Evolutionary conservation across 768 basidiomycete genomes (phyloP).

Genomic region (Kwoniella bestiolae): DNA sequence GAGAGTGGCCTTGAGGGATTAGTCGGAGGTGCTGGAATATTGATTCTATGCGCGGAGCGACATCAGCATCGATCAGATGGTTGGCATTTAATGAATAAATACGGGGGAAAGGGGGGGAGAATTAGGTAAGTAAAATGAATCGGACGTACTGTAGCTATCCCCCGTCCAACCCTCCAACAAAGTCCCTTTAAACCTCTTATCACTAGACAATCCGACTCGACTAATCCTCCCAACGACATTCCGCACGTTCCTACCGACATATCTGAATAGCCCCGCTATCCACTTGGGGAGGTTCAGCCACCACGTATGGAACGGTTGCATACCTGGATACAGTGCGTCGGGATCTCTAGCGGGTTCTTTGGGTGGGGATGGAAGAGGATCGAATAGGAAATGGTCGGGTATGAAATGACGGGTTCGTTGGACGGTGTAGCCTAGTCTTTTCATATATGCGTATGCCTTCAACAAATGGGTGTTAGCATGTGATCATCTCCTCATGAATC

Average conservation of each 20-base stretch:
- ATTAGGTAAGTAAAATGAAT: too few relatives aligned
- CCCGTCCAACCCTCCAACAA: conserved; percentile 31
- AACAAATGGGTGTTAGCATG: too few relatives aligned
- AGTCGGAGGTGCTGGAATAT: conserved; percentile 74
- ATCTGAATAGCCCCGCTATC: conserved; percentile 13
- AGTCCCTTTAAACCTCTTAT: conserved; percentile 18
- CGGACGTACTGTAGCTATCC: conserved; percentile 23
- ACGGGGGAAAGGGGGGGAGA: too few relatives aligned
- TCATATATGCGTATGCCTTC: conserved; percentile 92
- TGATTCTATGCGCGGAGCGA: conserved; percentile 61
- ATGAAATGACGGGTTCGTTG: conserved; percentile 68
- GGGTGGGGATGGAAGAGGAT: neutral
- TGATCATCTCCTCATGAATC: too few relatives aligned
- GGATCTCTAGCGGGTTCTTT: neutral
- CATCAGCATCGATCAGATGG: neutral
- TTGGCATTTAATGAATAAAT: too few relatives aligned
- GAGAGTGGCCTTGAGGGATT: conserved; percentile 68
- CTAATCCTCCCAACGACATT: neutral
- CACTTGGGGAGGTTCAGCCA: conserved; percentile 40
- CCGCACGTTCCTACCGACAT: neutral
- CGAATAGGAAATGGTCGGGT: conserved; percentile 39
- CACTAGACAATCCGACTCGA: neutral
- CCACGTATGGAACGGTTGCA: conserved; percentile 41
- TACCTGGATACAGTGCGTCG: conserved; percentile 9
- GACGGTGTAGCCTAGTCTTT: conserved; percentile 86